Evolutionary conservation across 2,329 filamentous ascomycete genomes (phyloP), one percentile per base, ranked within the genome.

Genomic region (Rutstroemia sydowiana): DNA sequence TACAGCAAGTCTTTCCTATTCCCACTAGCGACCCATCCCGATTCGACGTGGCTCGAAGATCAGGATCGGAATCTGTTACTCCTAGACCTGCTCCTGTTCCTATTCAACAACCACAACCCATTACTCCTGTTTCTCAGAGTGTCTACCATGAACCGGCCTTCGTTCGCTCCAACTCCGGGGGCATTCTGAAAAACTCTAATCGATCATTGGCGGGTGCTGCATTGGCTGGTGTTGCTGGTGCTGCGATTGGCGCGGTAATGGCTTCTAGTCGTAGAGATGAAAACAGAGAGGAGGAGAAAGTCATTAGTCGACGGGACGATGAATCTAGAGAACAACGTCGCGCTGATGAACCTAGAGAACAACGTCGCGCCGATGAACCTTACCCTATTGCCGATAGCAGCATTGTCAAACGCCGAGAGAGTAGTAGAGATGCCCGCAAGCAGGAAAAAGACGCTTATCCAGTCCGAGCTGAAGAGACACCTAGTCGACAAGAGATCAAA

Each of bases 71-170:
- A 52, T 67, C 51, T n/a, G 32, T 30, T n/a, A 69, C 67, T 16
- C 65, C 68, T 14, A 75, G 79, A 39, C 78, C 83, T 5, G 79
- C 73, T 5, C 74, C 80, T 0, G 76, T 89, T 30, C 82, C 84
- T 10, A 74, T 96, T n/a, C 86, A 93, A 65, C 88, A 95, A 61
- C 91, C 91, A 2, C 85, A 90, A 60, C 91, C 91, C 2, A 78
- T 88, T 53, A 75, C 78, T 2, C 88, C 87, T 0, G 81, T 95
- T 2, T 83, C 84, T 34, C 78, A 79, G 55, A 78, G 79, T 16
- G 76, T 91, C 1, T 87, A 88, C 60, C 26, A 51, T 26, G 76
- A 82, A 44, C 71, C 72, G 66, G 20, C 62, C 67, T 46, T 71
- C 69, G 28, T 65, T 61, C 58, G 57, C 14, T 59, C 61, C 16